These are phyloP conservation scores for Aspergillus chevalieri DNA, from an alignment of 2,329 filamentous ascomycete genomes.

Conservation along the genomic window DNA sequence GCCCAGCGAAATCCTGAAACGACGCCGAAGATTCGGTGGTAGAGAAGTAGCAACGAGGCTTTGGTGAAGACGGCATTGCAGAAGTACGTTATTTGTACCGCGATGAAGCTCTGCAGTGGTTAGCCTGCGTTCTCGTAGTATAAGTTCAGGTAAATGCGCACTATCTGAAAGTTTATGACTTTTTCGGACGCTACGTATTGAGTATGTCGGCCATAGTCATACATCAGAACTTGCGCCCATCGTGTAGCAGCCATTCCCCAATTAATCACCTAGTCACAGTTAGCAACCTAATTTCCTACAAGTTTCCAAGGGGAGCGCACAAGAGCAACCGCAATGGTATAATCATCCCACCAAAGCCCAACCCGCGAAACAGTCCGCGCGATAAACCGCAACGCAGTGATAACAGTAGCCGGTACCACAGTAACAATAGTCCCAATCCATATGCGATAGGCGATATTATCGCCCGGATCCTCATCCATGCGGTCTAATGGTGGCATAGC, in stretches of 20 bases:
- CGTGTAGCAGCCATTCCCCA: slow-evolving; percentile 17
- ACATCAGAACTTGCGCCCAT: slow-evolving; percentile 13
- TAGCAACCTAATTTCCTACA: no score
- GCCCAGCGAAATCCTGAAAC: slow-evolving; percentile 17
- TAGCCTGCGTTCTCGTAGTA: neutral
- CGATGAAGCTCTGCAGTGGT: slow-evolving; percentile 17
- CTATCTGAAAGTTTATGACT: slow-evolving; percentile 15
- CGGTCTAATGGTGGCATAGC: neutral
- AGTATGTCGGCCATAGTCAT: slow-evolving; percentile 13
- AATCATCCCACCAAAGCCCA: slow-evolving; percentile 26
- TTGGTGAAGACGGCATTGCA: slow-evolving; percentile 21
- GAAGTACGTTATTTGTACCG: slow-evolving; percentile 19
- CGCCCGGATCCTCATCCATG: slow-evolving; percentile 6
- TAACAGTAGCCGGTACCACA: slow-evolving; percentile 19
- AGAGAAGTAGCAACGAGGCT: slow-evolving; percentile 20
- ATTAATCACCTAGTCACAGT: slow-evolving; percentile 12
- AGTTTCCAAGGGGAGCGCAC: no score
- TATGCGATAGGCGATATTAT: slow-evolving; percentile 15
- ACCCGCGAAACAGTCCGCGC: slow-evolving; percentile 15
- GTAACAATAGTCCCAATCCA: slow-evolving; percentile 20
- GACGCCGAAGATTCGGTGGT: slow-evolving; percentile 24
- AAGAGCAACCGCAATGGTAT: slow-evolving; percentile 18
- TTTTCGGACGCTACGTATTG: slow-evolving; percentile 8
- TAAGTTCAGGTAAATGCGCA: neutral
- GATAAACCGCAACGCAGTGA: slow-evolving; percentile 16